A percentile compares a stretch with the other conserved stretches of the same genome.
Evolutionary conservation across 352 stramenopile genomes (phyloP).

Genomic region (Globisporangium splendens): DNA sequence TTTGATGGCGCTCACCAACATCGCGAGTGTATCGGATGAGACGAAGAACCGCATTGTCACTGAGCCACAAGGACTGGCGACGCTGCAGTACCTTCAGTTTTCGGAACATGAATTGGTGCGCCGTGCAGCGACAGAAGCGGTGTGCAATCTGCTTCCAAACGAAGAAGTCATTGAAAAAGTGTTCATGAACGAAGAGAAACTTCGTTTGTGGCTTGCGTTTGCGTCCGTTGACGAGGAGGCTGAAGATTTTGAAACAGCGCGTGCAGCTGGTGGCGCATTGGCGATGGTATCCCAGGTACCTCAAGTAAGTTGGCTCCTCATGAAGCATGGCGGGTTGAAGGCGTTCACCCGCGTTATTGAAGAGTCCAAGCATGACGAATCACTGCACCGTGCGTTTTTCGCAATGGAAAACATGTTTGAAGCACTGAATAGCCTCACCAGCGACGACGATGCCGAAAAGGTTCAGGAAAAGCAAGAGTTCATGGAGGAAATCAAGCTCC

Average conservation of each 20-base stretch:
- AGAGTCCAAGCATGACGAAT: constrained; percentile 53
- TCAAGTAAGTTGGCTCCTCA: constrained; percentile 62
- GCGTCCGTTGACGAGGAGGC: constrained; percentile 89
- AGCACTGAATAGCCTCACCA: constrained; percentile 18
- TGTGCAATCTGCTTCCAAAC: constrained; percentile 96
- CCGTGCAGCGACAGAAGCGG: constrained; percentile 93
- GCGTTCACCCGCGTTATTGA: constrained; percentile 57
- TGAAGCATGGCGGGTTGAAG: constrained; percentile 63
- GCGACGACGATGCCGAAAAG: constrained; percentile 18
- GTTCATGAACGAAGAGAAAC: constrained; percentile 91
- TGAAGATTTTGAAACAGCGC: constrained; percentile 89
- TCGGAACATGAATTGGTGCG: constrained; percentile 96
- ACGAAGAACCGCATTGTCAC: constrained; percentile 90
- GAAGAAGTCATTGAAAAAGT: constrained; percentile 91
- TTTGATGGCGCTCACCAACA: constrained; percentile 97
- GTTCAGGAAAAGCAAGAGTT: constrained; percentile 49
- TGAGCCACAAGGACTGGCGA: constrained; percentile 66
- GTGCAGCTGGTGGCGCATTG: constrained; percentile 90
- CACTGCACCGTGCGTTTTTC: constrained; percentile 69
- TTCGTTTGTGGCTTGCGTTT: constrained; percentile 93
- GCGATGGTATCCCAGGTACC: constrained; percentile 91
- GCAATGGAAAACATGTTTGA: constrained; percentile 73
- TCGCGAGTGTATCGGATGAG: constrained; percentile 91
- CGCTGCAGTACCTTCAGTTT: constrained; percentile 92
- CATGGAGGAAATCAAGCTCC: constrained; percentile 30